These are phyloP conservation scores for Colletotrichum scovillei DNA, from an alignment of 2,329 filamentous ascomycete genomes.

Conservation along the genomic window DNA sequence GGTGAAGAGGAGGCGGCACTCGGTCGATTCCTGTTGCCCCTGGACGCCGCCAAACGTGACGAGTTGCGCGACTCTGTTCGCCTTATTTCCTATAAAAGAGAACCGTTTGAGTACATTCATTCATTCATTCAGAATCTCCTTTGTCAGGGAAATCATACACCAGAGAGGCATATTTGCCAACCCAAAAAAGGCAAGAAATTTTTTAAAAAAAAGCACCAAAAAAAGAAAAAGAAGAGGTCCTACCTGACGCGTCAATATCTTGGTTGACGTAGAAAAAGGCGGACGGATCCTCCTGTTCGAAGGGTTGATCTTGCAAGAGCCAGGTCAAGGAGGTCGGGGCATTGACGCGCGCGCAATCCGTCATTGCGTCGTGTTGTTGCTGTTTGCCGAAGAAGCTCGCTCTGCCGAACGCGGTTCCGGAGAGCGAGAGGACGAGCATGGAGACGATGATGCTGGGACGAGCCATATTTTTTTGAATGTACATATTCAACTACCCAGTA, in stretches of 20 bases:
- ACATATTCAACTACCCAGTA: constrained; percentile 12
- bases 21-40: background rate
- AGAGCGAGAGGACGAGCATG: constrained; percentile 13
- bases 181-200: background rate
- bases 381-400: background rate
- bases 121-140: background rate
- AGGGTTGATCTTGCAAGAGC: constrained; percentile 33
- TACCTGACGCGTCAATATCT: constrained; percentile 33
- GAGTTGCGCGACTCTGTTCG: constrained; percentile 33
- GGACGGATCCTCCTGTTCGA: constrained; percentile 33
- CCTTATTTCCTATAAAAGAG: constrained; percentile 25
- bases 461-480: constrained; percentile 25
- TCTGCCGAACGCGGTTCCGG: constrained; percentile 10
- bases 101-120: constrained; percentile 5
- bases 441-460: constrained; percentile 31
- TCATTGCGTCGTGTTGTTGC: background rate
- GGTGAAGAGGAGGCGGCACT: constrained; percentile 26
- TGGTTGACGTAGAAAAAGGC: constrained; percentile 36
- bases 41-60: constrained; percentile 25
- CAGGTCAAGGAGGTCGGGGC: constrained; percentile 30
- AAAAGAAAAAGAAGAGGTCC: background rate
- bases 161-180: background rate
- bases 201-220: too few species aligned
- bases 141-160: background rate
- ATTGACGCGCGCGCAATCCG: constrained; percentile 25